A percentile compares a stretch with the other conserved stretches of the same genome.
These are phyloP conservation scores for Penicillium sp. DNA, from an alignment of 2,329 filamentous ascomycete species.

Conservation along the genomic window DNA sequence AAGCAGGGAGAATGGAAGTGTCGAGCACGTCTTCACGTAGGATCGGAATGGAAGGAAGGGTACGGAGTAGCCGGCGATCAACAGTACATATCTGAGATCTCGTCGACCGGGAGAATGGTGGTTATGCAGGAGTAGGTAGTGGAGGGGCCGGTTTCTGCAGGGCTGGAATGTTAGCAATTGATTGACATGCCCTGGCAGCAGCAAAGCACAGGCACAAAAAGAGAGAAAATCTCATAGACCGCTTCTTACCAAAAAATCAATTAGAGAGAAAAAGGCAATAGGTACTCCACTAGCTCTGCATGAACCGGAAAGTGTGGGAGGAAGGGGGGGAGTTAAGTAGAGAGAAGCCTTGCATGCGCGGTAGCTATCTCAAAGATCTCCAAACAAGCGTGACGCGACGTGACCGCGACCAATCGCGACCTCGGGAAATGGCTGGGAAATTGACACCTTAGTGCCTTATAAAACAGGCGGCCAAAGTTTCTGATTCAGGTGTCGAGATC, in stretches of 20 bases:
- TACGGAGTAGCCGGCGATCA: slow-evolving; percentile 15
- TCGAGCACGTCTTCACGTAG: slow-evolving; percentile 10
- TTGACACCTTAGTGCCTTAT: slow-evolving; percentile 1
- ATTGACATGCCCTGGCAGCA: slow-evolving; percentile 9
- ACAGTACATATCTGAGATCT: slow-evolving; percentile 20
- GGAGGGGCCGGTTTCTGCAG: slow-evolving; percentile 24
- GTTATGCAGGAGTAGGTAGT: slow-evolving; percentile 29
- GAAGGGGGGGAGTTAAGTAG: slow-evolving; percentile 19
- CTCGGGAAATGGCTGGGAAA: slow-evolving; percentile 11
- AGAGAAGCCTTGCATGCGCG: slow-evolving; percentile 35
- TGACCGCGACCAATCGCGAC: slow-evolving; percentile 40
- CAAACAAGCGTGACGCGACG: slow-evolving; percentile 42
- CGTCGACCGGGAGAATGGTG: slow-evolving; percentile 37
- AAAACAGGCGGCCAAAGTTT: background rate
- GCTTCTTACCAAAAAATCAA: slow-evolving; percentile 13
- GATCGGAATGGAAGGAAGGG: slow-evolving; percentile 5
- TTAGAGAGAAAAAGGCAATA: slow-evolving; percentile 12
- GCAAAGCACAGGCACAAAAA: background rate
- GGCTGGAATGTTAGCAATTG: slow-evolving; percentile 31
- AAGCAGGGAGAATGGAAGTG: background rate
- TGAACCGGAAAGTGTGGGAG: slow-evolving; percentile 11
- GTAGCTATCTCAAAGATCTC: slow-evolving; percentile 33
- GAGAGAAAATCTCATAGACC: slow-evolving; percentile 8
- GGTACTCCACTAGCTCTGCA: slow-evolving; percentile 11
- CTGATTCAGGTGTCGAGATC: background rate